Conservation (phyloP, 352 stramenopile species). For the Pythium apleroticum region DNA sequence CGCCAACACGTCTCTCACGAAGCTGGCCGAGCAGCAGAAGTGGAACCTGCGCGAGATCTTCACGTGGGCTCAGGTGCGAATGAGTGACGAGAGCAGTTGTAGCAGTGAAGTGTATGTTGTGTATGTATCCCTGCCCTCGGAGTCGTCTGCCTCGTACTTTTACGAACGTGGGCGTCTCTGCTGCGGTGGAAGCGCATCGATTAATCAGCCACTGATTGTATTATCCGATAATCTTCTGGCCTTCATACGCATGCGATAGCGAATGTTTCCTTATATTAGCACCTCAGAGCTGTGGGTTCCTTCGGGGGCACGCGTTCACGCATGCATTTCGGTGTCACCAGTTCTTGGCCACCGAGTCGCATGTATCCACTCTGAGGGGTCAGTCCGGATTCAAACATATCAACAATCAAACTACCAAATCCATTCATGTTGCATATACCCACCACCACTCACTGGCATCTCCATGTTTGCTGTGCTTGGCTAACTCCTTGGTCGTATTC, state of each 20-base stretch:
- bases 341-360: constrained; percentile 76
- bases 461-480: neutral
- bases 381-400: constrained; percentile 88
- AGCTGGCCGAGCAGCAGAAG: constrained; percentile 57
- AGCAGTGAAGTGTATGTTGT: neutral
- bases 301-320: constrained; percentile 16
- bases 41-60: constrained; percentile 82
- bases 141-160: neutral
- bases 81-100: neutral
- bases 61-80: constrained; percentile 76
- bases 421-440: constrained; percentile 4
- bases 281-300: constrained; percentile 51
- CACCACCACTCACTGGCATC: neutral
- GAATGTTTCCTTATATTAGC: constrained; percentile 85
- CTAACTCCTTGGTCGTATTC: neutral
- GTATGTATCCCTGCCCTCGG: constrained; percentile 8
- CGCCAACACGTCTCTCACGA: constrained; percentile 75
- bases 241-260: constrained; percentile 89
- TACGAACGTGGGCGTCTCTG: constrained; percentile 6
- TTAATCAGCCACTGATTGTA: constrained; percentile 87
- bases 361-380: constrained; percentile 73
- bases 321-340: constrained; percentile 64
- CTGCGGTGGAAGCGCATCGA: constrained; percentile 50
- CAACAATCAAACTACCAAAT: constrained; percentile 5
- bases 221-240: constrained; percentile 70